Evolutionary conservation across 148 eudicot species (phyloP).

Genomic region (Chenopodium quinoa): DNA sequence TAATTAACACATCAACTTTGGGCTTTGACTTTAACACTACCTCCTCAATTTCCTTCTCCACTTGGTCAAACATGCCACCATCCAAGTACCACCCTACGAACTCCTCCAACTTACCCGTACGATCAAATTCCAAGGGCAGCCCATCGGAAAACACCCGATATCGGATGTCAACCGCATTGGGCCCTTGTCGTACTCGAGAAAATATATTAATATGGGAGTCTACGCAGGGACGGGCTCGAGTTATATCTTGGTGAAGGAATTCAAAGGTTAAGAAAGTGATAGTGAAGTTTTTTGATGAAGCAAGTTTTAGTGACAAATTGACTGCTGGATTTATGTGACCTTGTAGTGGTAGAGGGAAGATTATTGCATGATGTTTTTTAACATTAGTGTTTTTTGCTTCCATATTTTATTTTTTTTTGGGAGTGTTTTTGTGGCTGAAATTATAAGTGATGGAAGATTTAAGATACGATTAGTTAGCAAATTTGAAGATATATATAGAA

Average conservation of each 20-base stretch:
- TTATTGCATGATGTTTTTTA: constrained; percentile 40
- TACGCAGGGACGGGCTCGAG: constrained; percentile 18
- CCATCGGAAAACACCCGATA: constrained; percentile 31
- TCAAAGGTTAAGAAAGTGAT: constrained; percentile 71
- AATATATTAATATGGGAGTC: constrained; percentile 31
- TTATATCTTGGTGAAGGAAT: constrained; percentile 44
- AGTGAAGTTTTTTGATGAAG: constrained; percentile 53
- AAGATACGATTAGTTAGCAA: not conserved
- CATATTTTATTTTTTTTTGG: not conserved
- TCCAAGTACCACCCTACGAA: constrained; percentile 45
- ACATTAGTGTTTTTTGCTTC: not conserved
- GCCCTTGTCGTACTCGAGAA: constrained; percentile 37
- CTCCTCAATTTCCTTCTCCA: constrained; percentile 38
- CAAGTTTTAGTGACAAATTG: constrained; percentile 59
- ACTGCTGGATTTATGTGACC: constrained; percentile 66
- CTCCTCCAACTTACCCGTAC: constrained; percentile 24
- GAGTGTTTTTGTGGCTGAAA: not conserved
- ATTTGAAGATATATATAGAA: too few relatives aligned
- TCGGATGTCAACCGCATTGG: constrained; percentile 26
- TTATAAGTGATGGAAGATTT: not conserved
- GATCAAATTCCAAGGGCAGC: constrained; percentile 28
- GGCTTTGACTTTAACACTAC: constrained; percentile 24
- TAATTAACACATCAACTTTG: constrained; percentile 44
- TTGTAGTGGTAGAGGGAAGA: constrained; percentile 50
- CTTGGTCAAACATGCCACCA: constrained; percentile 46